Conservation (phyloP, 2,329 filamentous ascomycete species). For the Calonectria leucothoes region DNA sequence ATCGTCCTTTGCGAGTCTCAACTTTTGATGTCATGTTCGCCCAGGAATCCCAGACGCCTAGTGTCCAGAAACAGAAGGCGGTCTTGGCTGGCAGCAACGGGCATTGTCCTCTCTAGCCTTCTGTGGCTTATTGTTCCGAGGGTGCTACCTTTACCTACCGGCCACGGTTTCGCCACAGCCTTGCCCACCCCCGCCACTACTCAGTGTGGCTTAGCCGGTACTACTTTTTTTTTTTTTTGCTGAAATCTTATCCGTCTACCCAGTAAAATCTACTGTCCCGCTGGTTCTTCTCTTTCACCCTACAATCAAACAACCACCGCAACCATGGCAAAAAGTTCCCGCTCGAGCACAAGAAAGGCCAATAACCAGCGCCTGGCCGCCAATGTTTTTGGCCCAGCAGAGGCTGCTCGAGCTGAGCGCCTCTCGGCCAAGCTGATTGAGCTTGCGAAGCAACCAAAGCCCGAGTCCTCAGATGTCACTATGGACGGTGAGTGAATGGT, state of each 20-base stretch:
- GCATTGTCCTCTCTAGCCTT: slow-evolving; percentile 1
- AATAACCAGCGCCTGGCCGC: slow-evolving; percentile 86
- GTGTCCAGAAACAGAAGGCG: slow-evolving; percentile 36
- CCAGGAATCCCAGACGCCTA: slow-evolving; percentile 23
- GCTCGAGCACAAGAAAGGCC: slow-evolving; percentile 82
- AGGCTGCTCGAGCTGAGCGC: slow-evolving; percentile 82
- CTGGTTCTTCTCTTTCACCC: slow-evolving; percentile 15
- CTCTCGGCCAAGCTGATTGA: slow-evolving; percentile 89
- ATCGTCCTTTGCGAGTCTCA: slow-evolving; percentile 25
- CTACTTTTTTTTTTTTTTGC: slow-evolving; percentile 41
- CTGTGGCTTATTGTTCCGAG: slow-evolving; percentile 5
- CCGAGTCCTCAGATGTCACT: slow-evolving; percentile 63
- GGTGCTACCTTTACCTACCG: background rate
- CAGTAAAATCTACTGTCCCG: slow-evolving; percentile 28
- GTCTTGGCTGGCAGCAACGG: slow-evolving; percentile 33
- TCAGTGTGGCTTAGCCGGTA: slow-evolving; percentile 19
- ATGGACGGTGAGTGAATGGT: slow-evolving; percentile 53
- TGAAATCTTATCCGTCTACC: slow-evolving; percentile 13
- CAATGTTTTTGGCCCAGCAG: slow-evolving; percentile 86
- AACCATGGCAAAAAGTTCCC: slow-evolving; percentile 87
- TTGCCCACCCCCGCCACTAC: slow-evolving; percentile 16
- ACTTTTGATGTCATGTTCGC: slow-evolving; percentile 42
- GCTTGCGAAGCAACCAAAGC: slow-evolving; percentile 80
- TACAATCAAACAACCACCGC: slow-evolving; percentile 11
- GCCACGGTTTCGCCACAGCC: slow-evolving; percentile 34